Evolutionary conservation across 306 rosid species (phyloP), one percentile per base, ranked within the genome.

Genomic region (Coriaria nepalensis): DNA sequence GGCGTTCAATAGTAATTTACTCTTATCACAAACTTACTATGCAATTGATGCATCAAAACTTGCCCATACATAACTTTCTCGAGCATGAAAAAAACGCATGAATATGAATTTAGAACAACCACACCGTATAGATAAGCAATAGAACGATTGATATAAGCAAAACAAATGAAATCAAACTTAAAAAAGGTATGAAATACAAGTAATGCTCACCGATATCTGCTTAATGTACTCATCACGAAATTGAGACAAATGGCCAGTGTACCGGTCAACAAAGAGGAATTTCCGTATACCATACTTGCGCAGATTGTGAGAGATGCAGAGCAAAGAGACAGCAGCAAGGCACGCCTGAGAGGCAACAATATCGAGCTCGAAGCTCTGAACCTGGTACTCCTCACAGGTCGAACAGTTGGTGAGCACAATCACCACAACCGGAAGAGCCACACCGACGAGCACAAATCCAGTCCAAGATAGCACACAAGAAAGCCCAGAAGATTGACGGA

Each of bases 211-310:
- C 81, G 55, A 59, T 50, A 85, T 71, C 68, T 81, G 84, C n/a
- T 52, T 56, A 6, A 73, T 47, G 42, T 81, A 85, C 45, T 55
- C 76, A n/a, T 72, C 50, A 50, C 64, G 83, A 40, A 73, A 73
- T 50, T 64, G 76, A 9, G 53, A n/a, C 65, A 68, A 49, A 33
- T 73, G 57, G 10, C 84, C 93, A 2, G 14, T 50, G 33, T 61
- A 43, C 13, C 84, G 78, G 56, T 85, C 95, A 45, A 81, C 87
- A 38, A 73, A 81, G 35, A 85, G 87, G 60, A 85, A 81, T 64
- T 65, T 66, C 35, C 95, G 61, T 4, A 85, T 59, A 14, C 95
- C 93, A 44, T 75, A 73, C 47, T 78, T 78, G 11, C 87, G 72
- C 2, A 78, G 74, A 29, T 65, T 81, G 55, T 68, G 75, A 0